phyloP scores from a whole-genome alignment of 2,329 filamentous ascomycete genomes.

The Diaporthe ilicicola region DNA sequence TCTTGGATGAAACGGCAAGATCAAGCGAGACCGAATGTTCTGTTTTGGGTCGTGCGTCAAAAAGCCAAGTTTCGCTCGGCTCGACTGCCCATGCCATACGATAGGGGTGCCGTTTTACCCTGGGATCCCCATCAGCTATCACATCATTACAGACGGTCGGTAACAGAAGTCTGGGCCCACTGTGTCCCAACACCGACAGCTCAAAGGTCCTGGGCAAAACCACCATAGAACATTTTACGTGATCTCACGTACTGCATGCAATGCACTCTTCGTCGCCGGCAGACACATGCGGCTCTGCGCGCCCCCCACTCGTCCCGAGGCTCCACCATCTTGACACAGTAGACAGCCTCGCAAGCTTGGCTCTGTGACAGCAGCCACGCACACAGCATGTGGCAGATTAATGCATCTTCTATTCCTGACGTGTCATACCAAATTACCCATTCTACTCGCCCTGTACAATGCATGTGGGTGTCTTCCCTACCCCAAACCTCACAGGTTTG shows the following conservation, averaged over 20 bases:
- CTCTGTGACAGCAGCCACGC: neutral
- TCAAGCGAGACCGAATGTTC: constrained; percentile 20
- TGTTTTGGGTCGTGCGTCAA: constrained; percentile 24
- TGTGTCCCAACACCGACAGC: neutral
- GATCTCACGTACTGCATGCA: neutral
- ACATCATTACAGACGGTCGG: neutral
- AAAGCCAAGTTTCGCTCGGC: neutral
- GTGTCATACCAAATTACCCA: neutral
- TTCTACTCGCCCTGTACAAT: neutral
- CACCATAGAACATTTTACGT: neutral
- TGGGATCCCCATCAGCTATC: neutral
- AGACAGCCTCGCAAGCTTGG: constrained; percentile 19
- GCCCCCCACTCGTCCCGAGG: neutral
- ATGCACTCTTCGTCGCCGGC: neutral
- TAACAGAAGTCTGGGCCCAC: neutral
- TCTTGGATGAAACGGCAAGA: constrained; percentile 16
- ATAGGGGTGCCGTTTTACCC: neutral
- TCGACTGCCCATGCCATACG: neutral
- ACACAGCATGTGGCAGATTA: neutral
- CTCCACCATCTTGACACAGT: constrained; percentile 13
- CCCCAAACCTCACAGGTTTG: neutral
- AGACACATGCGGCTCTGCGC: constrained; percentile 5
- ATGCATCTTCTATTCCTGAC: constrained; percentile 6
- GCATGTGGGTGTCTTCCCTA: neutral
- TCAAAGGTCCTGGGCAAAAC: neutral